These are phyloP conservation scores for Myxozyma udenii DNA, from an alignment of 805 yeast genomes.

Conservation along the genomic window DNA sequence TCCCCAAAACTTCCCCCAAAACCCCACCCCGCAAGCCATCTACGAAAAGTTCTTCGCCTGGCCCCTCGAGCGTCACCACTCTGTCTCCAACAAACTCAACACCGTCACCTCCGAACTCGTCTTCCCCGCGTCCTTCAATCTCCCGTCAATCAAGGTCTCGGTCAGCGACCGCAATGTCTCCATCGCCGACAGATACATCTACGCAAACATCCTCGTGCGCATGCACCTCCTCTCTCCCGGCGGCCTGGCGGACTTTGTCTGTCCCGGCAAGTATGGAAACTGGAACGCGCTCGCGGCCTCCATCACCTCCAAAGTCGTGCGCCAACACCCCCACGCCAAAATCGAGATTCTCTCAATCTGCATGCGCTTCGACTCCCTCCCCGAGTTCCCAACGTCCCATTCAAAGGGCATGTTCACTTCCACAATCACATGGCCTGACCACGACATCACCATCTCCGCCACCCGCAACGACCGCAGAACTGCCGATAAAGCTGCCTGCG, in stretches of 20 bases:
- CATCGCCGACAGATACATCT: no score
- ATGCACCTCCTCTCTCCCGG: neutral
- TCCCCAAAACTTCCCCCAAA: no score
- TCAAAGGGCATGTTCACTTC: neutral
- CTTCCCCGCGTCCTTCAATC: no score
- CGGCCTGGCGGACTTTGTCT: conserved; percentile 9
- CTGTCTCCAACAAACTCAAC: no score
- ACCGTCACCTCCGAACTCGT: no score
- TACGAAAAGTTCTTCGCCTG: no score
- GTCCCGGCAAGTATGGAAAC: conserved; percentile 6
- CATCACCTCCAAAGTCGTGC: neutral
- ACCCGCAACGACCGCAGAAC: neutral
- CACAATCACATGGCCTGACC: conserved; percentile 17
- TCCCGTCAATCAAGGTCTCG: no score
- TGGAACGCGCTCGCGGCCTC: neutral
- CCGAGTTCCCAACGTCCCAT: conserved; percentile 1
- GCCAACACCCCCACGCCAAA: conserved; percentile 9
- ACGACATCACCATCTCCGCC: conserved; percentile 2
- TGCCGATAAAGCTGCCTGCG: conserved; percentile 19
- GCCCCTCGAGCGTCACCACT: no score
- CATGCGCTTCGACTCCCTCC: conserved; percentile 19
- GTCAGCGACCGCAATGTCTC: no score
- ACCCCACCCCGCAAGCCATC: no score
- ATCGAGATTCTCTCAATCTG: conserved; percentile 18
- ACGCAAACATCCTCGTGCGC: neutral